A percentile compares a stretch with the other conserved stretches of the same genome.
phyloP scores from a whole-genome alignment of 345 rosid genomes.

The Gossypium stocksii region DNA sequence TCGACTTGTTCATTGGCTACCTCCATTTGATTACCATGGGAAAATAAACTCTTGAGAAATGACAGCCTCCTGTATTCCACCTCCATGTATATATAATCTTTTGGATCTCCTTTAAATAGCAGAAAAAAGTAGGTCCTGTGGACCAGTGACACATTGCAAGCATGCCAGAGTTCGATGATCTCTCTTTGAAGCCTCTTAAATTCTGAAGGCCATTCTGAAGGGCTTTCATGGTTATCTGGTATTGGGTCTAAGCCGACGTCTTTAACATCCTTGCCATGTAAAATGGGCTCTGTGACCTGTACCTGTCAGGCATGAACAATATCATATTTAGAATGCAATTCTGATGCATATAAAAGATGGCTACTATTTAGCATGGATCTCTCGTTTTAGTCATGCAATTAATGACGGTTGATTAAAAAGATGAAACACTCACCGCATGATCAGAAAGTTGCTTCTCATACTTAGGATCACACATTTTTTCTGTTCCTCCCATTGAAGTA shows the following conservation, averaged over 20 bases:
- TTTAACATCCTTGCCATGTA: slow-evolving; percentile 36
- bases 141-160: slow-evolving; percentile 61
- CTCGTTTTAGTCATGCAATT: neutral
- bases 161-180: slow-evolving; percentile 79
- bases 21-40: slow-evolving; percentile 32
- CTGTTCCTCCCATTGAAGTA: slow-evolving; percentile 16
- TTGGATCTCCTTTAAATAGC: slow-evolving; percentile 71
- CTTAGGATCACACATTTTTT: slow-evolving; percentile 17
- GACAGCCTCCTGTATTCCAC: slow-evolving; percentile 72
- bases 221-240: slow-evolving; percentile 37
- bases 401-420: neutral
- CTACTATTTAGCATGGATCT: neutral
- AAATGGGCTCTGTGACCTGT: slow-evolving; percentile 37
- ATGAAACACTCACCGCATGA: slow-evolving; percentile 28
- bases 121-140: slow-evolving; percentile 92
- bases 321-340: neutral
- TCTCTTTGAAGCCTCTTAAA: slow-evolving; percentile 63
- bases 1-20: slow-evolving; percentile 42
- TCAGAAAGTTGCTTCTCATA: slow-evolving; percentile 37
- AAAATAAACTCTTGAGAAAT: slow-evolving; percentile 54
- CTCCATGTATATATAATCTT: slow-evolving; percentile 81
- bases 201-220: slow-evolving; percentile 49
- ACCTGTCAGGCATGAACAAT: slow-evolving; percentile 31
- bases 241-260: slow-evolving; percentile 79
- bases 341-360: neutral